Base-by-base conservation (phyloP, 2,329 filamentous ascomycete genomes). In the Aspergillus arachidicola region DNA sequence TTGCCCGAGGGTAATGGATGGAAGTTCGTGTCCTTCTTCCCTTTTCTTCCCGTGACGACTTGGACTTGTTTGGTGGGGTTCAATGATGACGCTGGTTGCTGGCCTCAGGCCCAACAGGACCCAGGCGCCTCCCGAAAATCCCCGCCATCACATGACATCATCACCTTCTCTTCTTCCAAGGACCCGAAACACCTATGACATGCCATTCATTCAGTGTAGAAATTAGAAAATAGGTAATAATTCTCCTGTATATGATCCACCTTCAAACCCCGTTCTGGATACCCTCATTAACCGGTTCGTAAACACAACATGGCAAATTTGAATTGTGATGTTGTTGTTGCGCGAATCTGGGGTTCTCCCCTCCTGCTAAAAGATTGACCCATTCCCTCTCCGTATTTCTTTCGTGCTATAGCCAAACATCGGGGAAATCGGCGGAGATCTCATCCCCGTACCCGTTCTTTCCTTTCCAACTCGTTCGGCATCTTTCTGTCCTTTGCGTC, bases 111-210 rank as follows among this genome's bases (percentile, higher is more conserved):
- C 26, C 1, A 1, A 19, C 21, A 50, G 12, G 6, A 26, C 45
- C 45, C 45, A 46, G 10, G 19, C 51, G 6, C 16, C 43, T 70
- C 66, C 69, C 70, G 69, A 62, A 62, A 72, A 65, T 57, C 70
- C 70, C 70, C 70, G 69, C 63, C 60, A 66, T 70, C 68, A 68
- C 68, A 69, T 70, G 68, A 70, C 68, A 70, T 70, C 67, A 69
- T 68, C 50, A 57, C 60, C 50, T 23, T 51, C 41, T 34, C 34
- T 50, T 45, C 57, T 53, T 45, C 54, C 61, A 59, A 57, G 50
- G 50, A 53, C 50, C 51, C 51, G 50, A 26, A 14, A 51, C 5
- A 6, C 14, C 48, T 51, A 54, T 36, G 51, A 54, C 51, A 54
- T 54, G 51, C 28, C 51, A 34, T 50, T 3, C 2, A 34, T 28